Conservation (phyloP, 257 asterid genomes). For the Penstemon newberryi region DNA sequence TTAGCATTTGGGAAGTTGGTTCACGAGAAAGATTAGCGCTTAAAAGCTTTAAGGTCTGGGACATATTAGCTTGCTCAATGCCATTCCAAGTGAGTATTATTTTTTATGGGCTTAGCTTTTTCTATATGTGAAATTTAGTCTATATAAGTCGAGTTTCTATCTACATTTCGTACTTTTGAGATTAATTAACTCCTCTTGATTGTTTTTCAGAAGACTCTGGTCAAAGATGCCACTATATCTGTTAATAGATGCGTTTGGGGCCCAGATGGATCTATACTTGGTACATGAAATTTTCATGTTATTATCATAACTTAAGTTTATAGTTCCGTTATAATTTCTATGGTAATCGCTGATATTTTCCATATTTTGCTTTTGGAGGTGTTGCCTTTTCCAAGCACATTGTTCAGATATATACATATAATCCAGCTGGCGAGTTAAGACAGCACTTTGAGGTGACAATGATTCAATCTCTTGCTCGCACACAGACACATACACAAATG, state of each 20-base stretch:
- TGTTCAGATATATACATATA: conserved; percentile 78
- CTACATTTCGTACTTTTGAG: conserved; percentile 3
- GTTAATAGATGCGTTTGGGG: conserved; percentile 97
- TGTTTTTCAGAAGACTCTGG: conserved; percentile 74
- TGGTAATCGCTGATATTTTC: neutral
- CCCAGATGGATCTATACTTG: conserved; percentile 94
- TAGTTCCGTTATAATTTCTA: neutral
- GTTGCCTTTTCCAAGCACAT: conserved; percentile 90
- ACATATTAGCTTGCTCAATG: conserved; percentile 79
- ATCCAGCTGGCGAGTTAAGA: conserved; percentile 71
- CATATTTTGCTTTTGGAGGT: conserved; percentile 44
- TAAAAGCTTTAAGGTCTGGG: conserved; percentile 86
- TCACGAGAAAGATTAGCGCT: conserved; percentile 89
- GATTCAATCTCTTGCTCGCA: neutral
- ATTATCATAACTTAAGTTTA: conserved; percentile 5
- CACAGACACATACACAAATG: neutral
- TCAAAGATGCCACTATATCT: conserved; percentile 80
- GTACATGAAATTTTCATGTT: conserved; percentile 40
- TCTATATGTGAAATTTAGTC: conserved; percentile 1
- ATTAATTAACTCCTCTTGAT: conserved; percentile 15
- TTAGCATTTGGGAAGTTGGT: conserved; percentile 98
- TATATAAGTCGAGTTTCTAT: conserved; percentile 6
- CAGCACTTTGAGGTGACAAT: conserved; percentile 72
- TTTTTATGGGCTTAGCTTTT: conserved; percentile 27
- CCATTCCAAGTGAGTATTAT: conserved; percentile 73